Percentiles rank a stretch among this genome's conserved stretches.
These are phyloP conservation scores for Crithidia thermophila DNA, from an alignment of 208 protist species.

Conservation along the genomic window DNA sequence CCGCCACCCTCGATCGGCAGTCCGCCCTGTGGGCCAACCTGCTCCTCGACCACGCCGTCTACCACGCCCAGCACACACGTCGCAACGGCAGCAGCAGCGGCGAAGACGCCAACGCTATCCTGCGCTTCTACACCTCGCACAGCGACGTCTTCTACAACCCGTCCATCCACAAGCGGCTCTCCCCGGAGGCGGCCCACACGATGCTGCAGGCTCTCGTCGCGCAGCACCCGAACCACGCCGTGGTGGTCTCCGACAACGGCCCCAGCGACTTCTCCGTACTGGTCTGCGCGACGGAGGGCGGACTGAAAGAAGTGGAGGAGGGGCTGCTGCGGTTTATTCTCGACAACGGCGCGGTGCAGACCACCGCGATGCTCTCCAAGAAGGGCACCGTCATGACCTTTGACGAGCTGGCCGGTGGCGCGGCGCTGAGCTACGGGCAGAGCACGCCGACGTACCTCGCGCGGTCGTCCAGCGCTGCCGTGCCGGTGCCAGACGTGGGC, in stretches of 20 bases:
- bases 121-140: conserved; percentile 68
- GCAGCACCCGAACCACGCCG: conserved; percentile 66
- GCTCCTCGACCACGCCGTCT: conserved; percentile 79
- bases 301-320: conserved; percentile 72
- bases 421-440: conserved; percentile 38
- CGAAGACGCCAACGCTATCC: conserved; percentile 27
- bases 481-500: conserved; percentile 67
- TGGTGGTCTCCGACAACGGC: conserved; percentile 38
- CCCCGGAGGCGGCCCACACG: conserved; percentile 40
- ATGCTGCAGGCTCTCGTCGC: conserved; percentile 71
- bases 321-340: conserved; percentile 75
- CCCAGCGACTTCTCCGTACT: conserved; percentile 60
- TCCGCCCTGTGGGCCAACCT: conserved; percentile 60
- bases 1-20: conserved; percentile 64
- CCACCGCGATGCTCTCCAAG: conserved; percentile 68
- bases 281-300: conserved; percentile 68
- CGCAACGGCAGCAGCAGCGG: neutral
- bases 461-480: conserved; percentile 37
- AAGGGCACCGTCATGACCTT: conserved; percentile 91
- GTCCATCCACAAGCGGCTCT: conserved; percentile 63
- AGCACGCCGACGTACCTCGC: conserved; percentile 21
- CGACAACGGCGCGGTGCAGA: conserved; percentile 79
- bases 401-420: conserved; percentile 68
- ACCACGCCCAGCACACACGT: conserved; percentile 44
- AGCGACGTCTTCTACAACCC: conserved; percentile 84